Evolutionary conservation across 2,329 filamentous ascomycete genomes (phyloP), one percentile per base, ranked within the genome.

Genomic region (Zarea fungicola): DNA sequence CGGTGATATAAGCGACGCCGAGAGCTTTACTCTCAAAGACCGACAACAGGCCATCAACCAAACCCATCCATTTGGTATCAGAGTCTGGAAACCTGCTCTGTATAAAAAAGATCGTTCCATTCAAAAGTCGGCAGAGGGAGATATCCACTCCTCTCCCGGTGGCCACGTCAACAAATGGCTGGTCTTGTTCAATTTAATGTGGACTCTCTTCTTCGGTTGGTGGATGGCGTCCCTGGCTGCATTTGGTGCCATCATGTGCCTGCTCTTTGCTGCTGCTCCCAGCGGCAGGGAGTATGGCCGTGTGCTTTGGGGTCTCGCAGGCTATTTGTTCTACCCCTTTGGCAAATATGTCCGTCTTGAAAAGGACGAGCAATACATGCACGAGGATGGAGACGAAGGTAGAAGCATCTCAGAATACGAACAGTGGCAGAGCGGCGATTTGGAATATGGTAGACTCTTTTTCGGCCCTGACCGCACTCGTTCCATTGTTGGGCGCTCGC

Each of bases 71-170:
- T 99, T 99, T 60, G 93, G 93, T 75, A 97, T 99, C 64, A 84
- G 95, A 65, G 89, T 99, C 55, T 99, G 93, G 93, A 99, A 99
- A 68, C 93, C 93, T 36, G 95, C 93, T 1, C 68, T 99, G 54
- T 99, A 99, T 78, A 99, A 99, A 71, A 99, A 99, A 68, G 85
- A 87, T 59, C 84, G 93, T 49, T 99, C 93, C 1, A 95, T 99
- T 31, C 90, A 97, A 65, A 93, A 95, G 68, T 95, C 85, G 40
- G 93, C 93, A 6, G 92, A 97, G 69, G 91, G 87, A 13, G 93
- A 99, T 65, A 97, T 99, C 51, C 93, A 99, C 71, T 97, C 92
- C 3, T 84, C 89, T 1, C 93, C 93, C 0, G 93, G 93, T 19
- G 87, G 89, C 16, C 84, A 83, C 58, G 92, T 97, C 54, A 92